Conservation (phyloP, 805 yeast species). For the Priceomyces medius region DNA sequence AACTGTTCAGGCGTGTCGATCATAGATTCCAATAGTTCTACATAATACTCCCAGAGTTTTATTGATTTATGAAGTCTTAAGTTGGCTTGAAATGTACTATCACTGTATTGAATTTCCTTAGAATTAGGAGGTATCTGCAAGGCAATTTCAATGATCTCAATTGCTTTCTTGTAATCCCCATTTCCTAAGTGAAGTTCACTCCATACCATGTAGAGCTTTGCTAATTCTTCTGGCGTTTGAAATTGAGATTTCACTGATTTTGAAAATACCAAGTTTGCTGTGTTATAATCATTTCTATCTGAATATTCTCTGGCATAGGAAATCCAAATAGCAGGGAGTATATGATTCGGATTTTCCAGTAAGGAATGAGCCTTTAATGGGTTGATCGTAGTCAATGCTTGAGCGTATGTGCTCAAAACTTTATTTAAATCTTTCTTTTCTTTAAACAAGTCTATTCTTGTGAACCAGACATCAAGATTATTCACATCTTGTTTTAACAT, state of each 20-base stretch:
- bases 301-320: constrained; percentile 67
- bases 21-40: constrained; percentile 65
- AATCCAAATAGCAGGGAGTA: constrained; percentile 65
- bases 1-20: constrained; percentile 39
- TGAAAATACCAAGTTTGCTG: constrained; percentile 62
- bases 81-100: constrained; percentile 51
- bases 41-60: constrained; percentile 69
- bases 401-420: constrained; percentile 52
- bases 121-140: constrained; percentile 16
- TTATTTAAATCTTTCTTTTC: constrained; percentile 40
- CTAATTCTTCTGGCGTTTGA: constrained; percentile 59
- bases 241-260: constrained; percentile 73
- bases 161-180: constrained; percentile 45
- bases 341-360: constrained; percentile 16
- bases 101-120: constrained; percentile 27
- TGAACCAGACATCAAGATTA: constrained; percentile 67
- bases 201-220: constrained; percentile 74
- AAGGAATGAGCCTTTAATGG: constrained; percentile 46
- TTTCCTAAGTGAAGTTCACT: constrained; percentile 58
- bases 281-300: constrained; percentile 48
- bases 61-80: constrained; percentile 57
- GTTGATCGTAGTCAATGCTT: constrained; percentile 65
- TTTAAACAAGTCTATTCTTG: constrained; percentile 49
- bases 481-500: constrained; percentile 60
- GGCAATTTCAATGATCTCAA: constrained; percentile 33